Evolutionary conservation across 257 asterid genomes (phyloP), one percentile per base, ranked within the genome.

Genomic region (Linderniella brevidens): DNA sequence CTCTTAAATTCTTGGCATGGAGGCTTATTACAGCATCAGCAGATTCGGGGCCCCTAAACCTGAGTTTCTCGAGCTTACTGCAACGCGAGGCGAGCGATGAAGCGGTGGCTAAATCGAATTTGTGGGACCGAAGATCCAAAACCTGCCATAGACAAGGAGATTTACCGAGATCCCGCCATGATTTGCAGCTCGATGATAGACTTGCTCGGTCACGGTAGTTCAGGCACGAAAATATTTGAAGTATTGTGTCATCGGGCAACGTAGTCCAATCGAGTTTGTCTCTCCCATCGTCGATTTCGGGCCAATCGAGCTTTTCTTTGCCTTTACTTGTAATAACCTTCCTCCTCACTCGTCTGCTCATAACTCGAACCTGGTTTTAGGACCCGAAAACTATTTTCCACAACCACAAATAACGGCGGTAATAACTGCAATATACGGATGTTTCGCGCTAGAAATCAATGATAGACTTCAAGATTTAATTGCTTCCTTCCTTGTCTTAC

Each of bases 161-260:
- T 58, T 57, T 67, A 19, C 90, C 83, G 8, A 84, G 65, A 35
- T 36, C 50, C 68, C 78, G 58, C 93, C 93, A 84, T 54, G 80
- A 48, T 50, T 70, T 69, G 64, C 95, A 84, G 17, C 86, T 77
- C 5, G 93, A 80, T 13, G 93, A 68, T 58, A 83, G 64, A 66
- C 93, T 83, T 6, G 86, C 93, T 17, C 93, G 76, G 54, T 84
- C 95, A 35, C 95, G 83, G 61, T 80, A 69, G 62, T 77, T 77
- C 61, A 83, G 74, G 58, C 70, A 66, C 4, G 83, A 64, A 57
- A 77, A 83, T 25, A 83, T 67, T 65, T 79, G 82, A 41, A 79
- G 59, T 37, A 73, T 79, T 20, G 83, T 79, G 54, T 83, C 93
- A 66, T 74, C 80, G 1, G 92, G 86, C 57, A 83, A 67, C 54